These are phyloP conservation scores for Suillus placidus DNA, from an alignment of 768 basidiomycete genomes.

Conservation along the genomic window DNA sequence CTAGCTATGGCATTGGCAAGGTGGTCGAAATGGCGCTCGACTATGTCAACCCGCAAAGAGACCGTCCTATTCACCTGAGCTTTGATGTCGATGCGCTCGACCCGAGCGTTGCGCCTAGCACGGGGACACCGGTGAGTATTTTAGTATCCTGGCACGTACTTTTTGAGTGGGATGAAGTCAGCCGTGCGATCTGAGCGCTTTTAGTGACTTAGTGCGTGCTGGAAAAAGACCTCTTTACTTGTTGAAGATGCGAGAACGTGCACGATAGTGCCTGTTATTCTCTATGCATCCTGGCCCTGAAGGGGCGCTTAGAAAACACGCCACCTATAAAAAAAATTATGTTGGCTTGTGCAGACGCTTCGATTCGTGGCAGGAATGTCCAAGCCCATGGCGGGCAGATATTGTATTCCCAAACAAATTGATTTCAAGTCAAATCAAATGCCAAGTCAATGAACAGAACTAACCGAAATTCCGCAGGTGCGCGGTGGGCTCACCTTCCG, in stretches of 20 bases:
- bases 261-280: not conserved
- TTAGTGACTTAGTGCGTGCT: not conserved
- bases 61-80: conserved; percentile 89
- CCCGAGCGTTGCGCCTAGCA: conserved; percentile 63
- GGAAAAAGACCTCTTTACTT: too few species aligned
- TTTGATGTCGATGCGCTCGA: conserved; percentile 97
- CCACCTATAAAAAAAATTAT: not conserved
- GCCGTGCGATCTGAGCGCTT: not conserved
- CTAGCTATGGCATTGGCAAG: conserved; percentile 83
- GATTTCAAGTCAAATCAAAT: conserved; percentile 10
- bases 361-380: not conserved
- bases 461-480: conserved; percentile 47
- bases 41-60: conserved; percentile 84
- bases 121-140: conserved; percentile 78
- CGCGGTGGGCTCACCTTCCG: conserved; percentile 95
- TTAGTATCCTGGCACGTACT: not conserved
- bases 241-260: not conserved
- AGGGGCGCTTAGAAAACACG: not conserved
- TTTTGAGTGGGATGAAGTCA: not conserved
- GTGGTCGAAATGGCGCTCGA: conserved; percentile 97
- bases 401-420: not conserved
- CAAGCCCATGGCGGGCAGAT: not conserved
- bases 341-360: not conserved
- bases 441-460: conserved; percentile 9
- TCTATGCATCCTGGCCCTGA: not conserved